These are phyloP conservation scores for Citrus sinensis DNA, from an alignment of 345 rosid species.

Conservation along the genomic window DNA sequence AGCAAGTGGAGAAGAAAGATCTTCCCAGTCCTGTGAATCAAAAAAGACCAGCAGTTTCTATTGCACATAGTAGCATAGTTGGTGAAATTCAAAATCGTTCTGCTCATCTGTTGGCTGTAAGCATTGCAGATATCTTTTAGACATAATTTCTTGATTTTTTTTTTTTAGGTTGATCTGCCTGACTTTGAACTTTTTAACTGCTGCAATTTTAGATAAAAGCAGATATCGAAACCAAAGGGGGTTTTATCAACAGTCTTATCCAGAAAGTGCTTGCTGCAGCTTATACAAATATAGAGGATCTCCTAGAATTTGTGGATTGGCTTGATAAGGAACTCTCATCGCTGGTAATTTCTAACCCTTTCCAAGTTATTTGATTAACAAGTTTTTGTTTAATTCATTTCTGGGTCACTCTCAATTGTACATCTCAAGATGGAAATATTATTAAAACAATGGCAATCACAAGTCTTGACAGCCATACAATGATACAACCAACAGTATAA, in stretches of 20 bases:
- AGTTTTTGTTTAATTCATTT: neutral
- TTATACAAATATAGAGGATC: conserved; percentile 69
- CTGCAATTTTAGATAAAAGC: conserved; percentile 58
- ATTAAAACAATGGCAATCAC: neutral
- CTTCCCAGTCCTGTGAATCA: conserved; percentile 26
- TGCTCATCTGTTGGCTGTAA: conserved; percentile 78
- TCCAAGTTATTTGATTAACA: conserved; percentile 5
- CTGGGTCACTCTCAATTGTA: neutral
- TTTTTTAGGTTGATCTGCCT: neutral
- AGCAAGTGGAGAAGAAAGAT: conserved; percentile 49
- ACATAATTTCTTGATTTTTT: neutral
- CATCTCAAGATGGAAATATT: neutral
- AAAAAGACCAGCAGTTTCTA: conserved; percentile 32
- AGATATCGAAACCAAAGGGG: conserved; percentile 83
- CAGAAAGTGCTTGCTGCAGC: conserved; percentile 60
- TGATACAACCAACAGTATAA: neutral
- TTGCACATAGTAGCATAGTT: conserved; percentile 72
- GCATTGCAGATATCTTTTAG: conserved; percentile 12
- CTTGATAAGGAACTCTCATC: conserved; percentile 69
- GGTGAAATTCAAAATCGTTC: conserved; percentile 95
- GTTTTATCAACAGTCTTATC: conserved; percentile 67
- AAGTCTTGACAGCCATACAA: neutral
- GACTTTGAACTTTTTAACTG: neutral
- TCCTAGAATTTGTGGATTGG: conserved; percentile 74
- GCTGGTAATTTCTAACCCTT: conserved; percentile 47